These are phyloP conservation scores for Spergularia azorica DNA, from an alignment of 179 eudicot genomes.

Conservation along the genomic window DNA sequence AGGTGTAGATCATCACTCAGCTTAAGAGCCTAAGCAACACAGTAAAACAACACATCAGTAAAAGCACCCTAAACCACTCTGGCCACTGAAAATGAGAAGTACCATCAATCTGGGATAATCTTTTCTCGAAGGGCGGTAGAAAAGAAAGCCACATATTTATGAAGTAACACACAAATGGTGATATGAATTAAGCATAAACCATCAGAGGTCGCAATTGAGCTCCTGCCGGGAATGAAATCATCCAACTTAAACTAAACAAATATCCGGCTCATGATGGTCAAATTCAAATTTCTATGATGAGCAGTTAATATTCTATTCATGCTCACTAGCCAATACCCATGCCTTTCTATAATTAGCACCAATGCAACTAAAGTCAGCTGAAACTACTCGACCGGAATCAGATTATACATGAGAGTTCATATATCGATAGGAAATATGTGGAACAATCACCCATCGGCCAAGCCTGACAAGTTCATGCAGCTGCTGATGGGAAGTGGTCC, in stretches of 20 bases:
- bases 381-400: too few relatives aligned
- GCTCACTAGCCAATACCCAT: too few relatives aligned
- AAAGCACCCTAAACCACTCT: background rate
- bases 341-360: too few relatives aligned
- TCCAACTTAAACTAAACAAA: background rate
- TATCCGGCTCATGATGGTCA: background rate
- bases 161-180: background rate
- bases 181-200: background rate
- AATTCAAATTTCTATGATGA: background rate
- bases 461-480: too few relatives aligned
- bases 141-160: background rate
- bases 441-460: too few relatives aligned
- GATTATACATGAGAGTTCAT: too few relatives aligned
- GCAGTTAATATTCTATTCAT: too few relatives aligned
- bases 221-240: background rate
- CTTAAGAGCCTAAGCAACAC: constrained; percentile 60
- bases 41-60: constrained; percentile 4
- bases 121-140: background rate
- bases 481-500: too few relatives aligned
- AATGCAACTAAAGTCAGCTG: too few relatives aligned
- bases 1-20: constrained; percentile 97
- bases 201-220: background rate
- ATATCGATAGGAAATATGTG: too few relatives aligned
- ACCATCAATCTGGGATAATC: constrained; percentile 2
- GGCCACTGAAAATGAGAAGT: background rate